Base-by-base conservation (phyloP, 2,329 filamentous ascomycete species). In the Cordyceps cateniannulata region DNA sequence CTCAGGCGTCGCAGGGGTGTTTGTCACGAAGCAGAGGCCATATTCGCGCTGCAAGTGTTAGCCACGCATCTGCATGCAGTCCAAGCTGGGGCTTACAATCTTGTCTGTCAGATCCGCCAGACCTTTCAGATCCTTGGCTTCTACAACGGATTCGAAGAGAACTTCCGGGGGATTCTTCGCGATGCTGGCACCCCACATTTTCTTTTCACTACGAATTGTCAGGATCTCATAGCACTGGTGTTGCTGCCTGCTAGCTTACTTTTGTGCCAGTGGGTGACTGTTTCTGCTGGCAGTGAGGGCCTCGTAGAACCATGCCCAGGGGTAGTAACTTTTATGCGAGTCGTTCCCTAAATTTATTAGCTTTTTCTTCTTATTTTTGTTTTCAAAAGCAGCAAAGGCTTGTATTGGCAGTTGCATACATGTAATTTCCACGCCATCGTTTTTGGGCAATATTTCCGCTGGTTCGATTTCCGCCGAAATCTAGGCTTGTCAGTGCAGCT, bases 1-100 rank as follows among this genome's bases (percentile, higher is more conserved):
- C 65, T 87, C 80, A 0, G 91, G 89, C 1, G 85, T 77, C 14
- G 70, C 71, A 0, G 91, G 91, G 16, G 88, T 88, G 48, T 80
- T 78, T 52, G 86, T 81, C 18, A 97, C 84, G 69, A 93, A 93
- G 66, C 83, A 90, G 70, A 96, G 91, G 3, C 93, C 93, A 64
- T 82, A 84, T 63, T 76, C 72, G 62, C 83, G 82, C 89, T 93
- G 54, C 7, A 10, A 47, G 27, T 16, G 6, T 63, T 56, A 60
- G 60, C 18, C 25, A 32, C 4, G n/a, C 42, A 45, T 20, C 12
- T 5, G 18, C 42, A 45, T 3, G 5, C 47, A 22, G 20, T 8
- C 35, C 5, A 14, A 12, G n/a, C 29, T 18, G 22, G 8, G 25
- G 62, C 78, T 67, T 72, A 86, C 86, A 66, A 96, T 88, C 40